Evolutionary conservation across 441 rosid species (phyloP), one percentile per base, ranked within the genome.

Genomic region (Adansonia gregorii): DNA sequence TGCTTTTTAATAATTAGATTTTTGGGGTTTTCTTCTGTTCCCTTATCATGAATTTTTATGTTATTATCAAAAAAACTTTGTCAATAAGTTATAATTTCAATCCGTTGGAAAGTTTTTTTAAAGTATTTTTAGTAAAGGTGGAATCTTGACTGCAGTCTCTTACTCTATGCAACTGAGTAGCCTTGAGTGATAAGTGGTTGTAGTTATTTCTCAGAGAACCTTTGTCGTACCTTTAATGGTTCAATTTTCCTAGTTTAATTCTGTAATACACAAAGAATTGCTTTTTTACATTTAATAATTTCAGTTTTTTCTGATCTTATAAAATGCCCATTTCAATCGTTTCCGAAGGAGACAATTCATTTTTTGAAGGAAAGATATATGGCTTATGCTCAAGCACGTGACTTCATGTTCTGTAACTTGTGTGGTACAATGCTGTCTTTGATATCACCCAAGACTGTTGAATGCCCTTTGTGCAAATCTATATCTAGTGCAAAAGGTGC

Each of bases 341-440:
- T 56, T 43, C 8, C 9, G 41, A 46, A 75, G 74, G 76, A 58
- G 41, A 35, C 41, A 35, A 35, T 35, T 35, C 41, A 35, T 4
- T 49, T 56, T 43, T 12, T 9, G 41, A 46, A 75, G 74, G 76
- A 58, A 27, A 43, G 9, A 51, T 22, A 41, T 64, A 88, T 86
- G 91, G 85, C 79, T 20, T 74, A 27, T 69, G 58, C 87, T 72
- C 75, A 65, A 45, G 84, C 77, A 31, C 85, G 84, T 10, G 85
- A 83, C 64, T 91, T 91, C 81, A 74, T 89, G 85, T 91, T 91
- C 82, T 91, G 93, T 72, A 84, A 74, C 63, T 73, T 84, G 43
- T 91, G 94, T 67, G 93, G 94, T 63, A 87, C 90, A 15, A 85
- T 86, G 87, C 81, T 91, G 46, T 51, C 58, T 58, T 71, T 86